Evolutionary conservation across 129 eudicot genomes (phyloP), one percentile per base, ranked within the genome.

Genomic region (Artemisia argyi): DNA sequence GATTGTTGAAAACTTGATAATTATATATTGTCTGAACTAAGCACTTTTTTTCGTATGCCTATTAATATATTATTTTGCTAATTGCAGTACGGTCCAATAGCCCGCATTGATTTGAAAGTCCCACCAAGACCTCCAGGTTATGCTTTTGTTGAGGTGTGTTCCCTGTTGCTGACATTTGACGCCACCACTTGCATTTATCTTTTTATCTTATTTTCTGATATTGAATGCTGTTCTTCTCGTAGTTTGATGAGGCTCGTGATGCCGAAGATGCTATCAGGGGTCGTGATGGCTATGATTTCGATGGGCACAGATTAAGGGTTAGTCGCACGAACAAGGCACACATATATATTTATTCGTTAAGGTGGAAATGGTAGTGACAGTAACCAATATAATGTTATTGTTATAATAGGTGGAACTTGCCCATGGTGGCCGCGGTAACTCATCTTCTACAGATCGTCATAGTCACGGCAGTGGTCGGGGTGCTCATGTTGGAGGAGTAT

Each of bases 111-210:
- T 73, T 72, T 94, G 89, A 94, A 94, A 79, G 79, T 94, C 16
- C 98, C 98, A 56, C 97, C 98, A 66, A 88, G 98, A 57, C 98
- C 98, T 65, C 98, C 97, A 50, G 98, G 98, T 72, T 94, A 85
- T 90, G 92, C 91, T 20, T 94, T 94, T 78, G 89, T 94, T 17
- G 98, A 94, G 98, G 98, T 86, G 82, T 81, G 83, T 46, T 73
- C 76, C 46, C 28, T 55, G 20, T 44, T 68, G 14, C 22, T 20
- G 22, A 20, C n/a, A n/a, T n/a, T 17, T 73, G 42, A 68, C 35
- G 1, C 9, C 54, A 2, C 22, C 13, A 1, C 50, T 48, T 52
- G 60, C 0, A 59, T 0, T 7, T 24, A 39, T 3, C 22, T 24
- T 49, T 2, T n/a, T n/a, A n/a, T n/a, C n/a, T n/a, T 50, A 28